These are phyloP conservation scores for Artemisia argyi DNA, from an alignment of 129 eudicot genomes.

Conservation along the genomic window DNA sequence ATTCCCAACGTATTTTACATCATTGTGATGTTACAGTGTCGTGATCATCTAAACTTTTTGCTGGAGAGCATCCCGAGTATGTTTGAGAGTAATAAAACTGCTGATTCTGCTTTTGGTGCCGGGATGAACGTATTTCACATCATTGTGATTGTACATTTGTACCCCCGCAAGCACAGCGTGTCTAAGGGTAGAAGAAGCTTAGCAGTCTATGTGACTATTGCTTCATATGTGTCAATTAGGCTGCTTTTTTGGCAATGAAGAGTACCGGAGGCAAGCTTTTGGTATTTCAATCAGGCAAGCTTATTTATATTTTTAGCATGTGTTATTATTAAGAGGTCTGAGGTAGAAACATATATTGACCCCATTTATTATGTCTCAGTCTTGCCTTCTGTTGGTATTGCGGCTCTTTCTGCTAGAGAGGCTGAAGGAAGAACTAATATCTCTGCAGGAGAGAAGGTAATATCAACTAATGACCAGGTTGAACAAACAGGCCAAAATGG, in stretches of 20 bases:
- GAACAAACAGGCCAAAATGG: too few species aligned
- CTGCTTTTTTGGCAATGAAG: constrained; percentile 70
- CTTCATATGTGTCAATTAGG: constrained; percentile 62
- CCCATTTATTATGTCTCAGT: constrained; percentile 42
- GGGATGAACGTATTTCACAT: constrained; percentile 83
- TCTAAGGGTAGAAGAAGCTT: too few species aligned
- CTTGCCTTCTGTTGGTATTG: constrained; percentile 83
- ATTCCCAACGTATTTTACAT: constrained; percentile 10
- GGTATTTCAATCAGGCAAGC: constrained; percentile 94
- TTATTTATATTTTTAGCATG: constrained; percentile 2
- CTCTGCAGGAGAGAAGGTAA: constrained; percentile 85
- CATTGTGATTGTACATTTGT: not conserved
- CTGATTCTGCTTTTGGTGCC: constrained; percentile 97
- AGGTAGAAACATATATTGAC: not conserved
- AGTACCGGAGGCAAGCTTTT: constrained; percentile 90
- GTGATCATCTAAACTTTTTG: constrained; percentile 76
- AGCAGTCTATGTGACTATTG: too few species aligned
- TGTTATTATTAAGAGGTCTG: not conserved
- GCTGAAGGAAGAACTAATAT: constrained; percentile 93
- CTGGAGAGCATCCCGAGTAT: constrained; percentile 88
- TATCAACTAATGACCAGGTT: not conserved
- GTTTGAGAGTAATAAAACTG: constrained; percentile 77
- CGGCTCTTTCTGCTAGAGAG: constrained; percentile 95
- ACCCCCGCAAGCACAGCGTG: not conserved
- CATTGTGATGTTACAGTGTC: constrained; percentile 59